A percentile compares a stretch with the other conserved stretches of the same genome.
These are phyloP conservation scores for Penicillium capsulatum DNA, from an alignment of 2,329 filamentous ascomycete species.

Conservation along the genomic window DNA sequence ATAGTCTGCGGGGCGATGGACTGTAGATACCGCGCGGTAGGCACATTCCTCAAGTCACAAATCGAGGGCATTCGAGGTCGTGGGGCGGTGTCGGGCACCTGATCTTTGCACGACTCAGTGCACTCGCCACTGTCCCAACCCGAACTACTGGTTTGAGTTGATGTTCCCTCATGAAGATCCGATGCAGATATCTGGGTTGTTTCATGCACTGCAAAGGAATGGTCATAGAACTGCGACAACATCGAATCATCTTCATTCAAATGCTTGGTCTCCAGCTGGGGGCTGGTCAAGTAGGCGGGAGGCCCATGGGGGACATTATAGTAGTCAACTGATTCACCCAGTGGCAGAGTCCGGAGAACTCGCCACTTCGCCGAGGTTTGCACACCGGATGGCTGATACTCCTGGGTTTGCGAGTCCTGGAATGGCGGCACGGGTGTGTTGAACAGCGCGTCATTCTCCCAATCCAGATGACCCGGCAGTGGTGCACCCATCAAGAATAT, in stretches of 20 bases:
- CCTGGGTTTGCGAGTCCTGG: conserved; percentile 8
- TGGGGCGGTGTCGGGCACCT: conserved; percentile 4
- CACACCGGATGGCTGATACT: conserved; percentile 8
- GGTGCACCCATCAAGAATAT: conserved; percentile 63
- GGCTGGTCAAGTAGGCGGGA: conserved; percentile 30
- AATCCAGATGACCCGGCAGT: conserved; percentile 49
- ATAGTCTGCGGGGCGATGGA: conserved; percentile 73
- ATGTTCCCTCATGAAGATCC: conserved; percentile 16
- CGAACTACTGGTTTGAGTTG: conserved; percentile 25
- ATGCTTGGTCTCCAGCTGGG: conserved; percentile 23
- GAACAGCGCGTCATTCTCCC: conserved; percentile 52
- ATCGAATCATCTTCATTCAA: conserved; percentile 30
- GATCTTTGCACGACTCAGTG: conserved; percentile 6
- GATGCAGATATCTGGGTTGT: conserved; percentile 38
- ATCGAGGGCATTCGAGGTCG: conserved; percentile 45
- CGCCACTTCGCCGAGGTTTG: conserved; percentile 28
- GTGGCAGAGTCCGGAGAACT: conserved; percentile 22
- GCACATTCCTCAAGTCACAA: conserved; percentile 65
- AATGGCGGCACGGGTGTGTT: conserved; percentile 42
- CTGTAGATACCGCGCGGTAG: conserved; percentile 60
- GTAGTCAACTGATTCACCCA: conserved; percentile 6
- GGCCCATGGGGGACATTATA: conserved; percentile 11
- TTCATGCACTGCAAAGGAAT: conserved; percentile 69
- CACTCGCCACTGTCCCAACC: conserved; percentile 17
- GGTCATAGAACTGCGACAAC: conserved; percentile 67